Conservation (phyloP, 2,329 filamentous ascomycete genomes). For the Geosmithia putterillii region DNA sequence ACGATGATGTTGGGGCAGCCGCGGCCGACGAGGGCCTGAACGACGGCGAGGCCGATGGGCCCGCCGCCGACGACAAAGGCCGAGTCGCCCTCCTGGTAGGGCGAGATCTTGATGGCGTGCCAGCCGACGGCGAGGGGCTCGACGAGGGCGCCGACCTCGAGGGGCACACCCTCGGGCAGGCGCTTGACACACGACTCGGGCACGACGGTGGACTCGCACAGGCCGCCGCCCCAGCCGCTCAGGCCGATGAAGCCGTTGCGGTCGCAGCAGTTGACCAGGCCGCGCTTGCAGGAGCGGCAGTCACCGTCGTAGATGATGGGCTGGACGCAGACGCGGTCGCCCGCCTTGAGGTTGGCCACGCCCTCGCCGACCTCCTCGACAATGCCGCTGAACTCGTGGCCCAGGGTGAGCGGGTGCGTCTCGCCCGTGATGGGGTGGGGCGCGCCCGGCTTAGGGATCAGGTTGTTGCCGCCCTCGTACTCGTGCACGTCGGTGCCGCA, state of each 20-base stretch:
- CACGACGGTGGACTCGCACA: slow-evolving; percentile 41
- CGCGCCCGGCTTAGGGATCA: slow-evolving; percentile 26
- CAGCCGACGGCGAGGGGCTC: slow-evolving; percentile 37
- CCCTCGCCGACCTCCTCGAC: slow-evolving; percentile 43
- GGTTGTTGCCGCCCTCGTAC: slow-evolving; percentile 18
- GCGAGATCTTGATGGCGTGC: slow-evolving; percentile 30
- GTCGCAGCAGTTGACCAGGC: slow-evolving; percentile 45
- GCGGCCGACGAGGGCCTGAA: slow-evolving; percentile 29
- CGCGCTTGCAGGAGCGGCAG: slow-evolving; percentile 40
- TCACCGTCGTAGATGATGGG: slow-evolving; percentile 45
- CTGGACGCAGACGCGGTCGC: slow-evolving; percentile 46
- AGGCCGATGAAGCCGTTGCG: slow-evolving; percentile 21
- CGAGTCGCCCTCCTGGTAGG: slow-evolving; percentile 24
- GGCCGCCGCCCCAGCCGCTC: slow-evolving; percentile 36
- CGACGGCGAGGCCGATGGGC: slow-evolving; percentile 34
- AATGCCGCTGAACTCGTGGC: slow-evolving; percentile 53
- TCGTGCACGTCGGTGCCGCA: slow-evolving; percentile 26
- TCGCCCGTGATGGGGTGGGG: slow-evolving; percentile 48
- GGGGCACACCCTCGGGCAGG: slow-evolving; percentile 34
- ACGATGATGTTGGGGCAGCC: slow-evolving; percentile 34
- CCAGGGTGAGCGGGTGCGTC: slow-evolving; percentile 44
- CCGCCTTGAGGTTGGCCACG: slow-evolving; percentile 32
- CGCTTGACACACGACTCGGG: slow-evolving; percentile 33
- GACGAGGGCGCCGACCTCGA: slow-evolving; percentile 39
- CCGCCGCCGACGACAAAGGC: slow-evolving; percentile 37